These are phyloP conservation scores for Talaromyces sp. DNA, from an alignment of 2,329 filamentous ascomycete genomes.

Conservation along the genomic window DNA sequence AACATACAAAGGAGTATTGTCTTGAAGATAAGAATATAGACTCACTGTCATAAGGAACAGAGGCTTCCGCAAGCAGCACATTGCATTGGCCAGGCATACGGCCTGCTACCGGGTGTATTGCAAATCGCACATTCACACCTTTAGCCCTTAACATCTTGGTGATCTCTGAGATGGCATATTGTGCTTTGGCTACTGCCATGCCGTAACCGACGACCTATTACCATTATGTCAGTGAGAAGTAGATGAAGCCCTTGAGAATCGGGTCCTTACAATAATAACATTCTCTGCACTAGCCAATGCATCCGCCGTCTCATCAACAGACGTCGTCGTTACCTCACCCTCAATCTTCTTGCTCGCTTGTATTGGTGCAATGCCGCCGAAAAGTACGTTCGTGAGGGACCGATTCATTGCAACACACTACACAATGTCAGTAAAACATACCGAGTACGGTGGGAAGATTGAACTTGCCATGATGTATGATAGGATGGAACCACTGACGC, in stretches of 20 bases:
- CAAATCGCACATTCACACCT: constrained; percentile 77
- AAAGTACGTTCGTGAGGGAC: constrained; percentile 81
- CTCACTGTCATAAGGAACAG: constrained; percentile 74
- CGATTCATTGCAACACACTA: constrained; percentile 85
- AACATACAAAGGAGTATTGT: no score
- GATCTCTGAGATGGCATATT: constrained; percentile 84
- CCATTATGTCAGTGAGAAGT: not conserved
- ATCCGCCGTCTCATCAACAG: constrained; percentile 74
- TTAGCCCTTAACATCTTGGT: constrained; percentile 66
- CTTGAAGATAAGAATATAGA: no score
- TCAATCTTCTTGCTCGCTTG: constrained; percentile 68
- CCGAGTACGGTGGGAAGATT: not conserved
- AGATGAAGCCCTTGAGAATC: not conserved
- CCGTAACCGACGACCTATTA: constrained; percentile 70
- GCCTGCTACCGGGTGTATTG: constrained; percentile 84
- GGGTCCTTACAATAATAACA: constrained; percentile 65
- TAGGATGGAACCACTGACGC: constrained; percentile 81
- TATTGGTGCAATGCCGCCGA: constrained; percentile 68
- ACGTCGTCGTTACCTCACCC: constrained; percentile 71
- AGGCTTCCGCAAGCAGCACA: constrained; percentile 80
- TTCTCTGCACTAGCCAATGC: constrained; percentile 69
- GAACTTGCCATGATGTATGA: constrained; percentile 64
- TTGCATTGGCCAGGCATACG: constrained; percentile 94
- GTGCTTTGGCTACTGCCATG: constrained; percentile 90
- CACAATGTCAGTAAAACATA: not conserved